A percentile compares a stretch with the other conserved stretches of the same genome.
phyloP scores from a whole-genome alignment of 2,329 filamentous ascomycete genomes.

The Lasiodiplodia hormozganensis region DNA sequence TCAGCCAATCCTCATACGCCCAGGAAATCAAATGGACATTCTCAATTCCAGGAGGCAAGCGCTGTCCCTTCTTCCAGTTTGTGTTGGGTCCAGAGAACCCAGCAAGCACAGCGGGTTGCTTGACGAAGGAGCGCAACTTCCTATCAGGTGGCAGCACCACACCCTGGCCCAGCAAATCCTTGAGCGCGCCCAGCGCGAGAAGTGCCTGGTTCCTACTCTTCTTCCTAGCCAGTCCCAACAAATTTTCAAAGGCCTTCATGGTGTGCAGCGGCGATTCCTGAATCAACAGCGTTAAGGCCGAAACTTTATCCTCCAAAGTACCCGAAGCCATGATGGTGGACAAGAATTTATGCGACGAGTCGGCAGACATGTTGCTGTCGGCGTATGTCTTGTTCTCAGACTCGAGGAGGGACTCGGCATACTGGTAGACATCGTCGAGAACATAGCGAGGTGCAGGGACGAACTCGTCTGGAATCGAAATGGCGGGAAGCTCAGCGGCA shows the following conservation, averaged over 20 bases:
- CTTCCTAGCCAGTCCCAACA: conserved; percentile 86
- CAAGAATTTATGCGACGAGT: conserved; percentile 93
- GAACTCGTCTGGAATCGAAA: conserved; percentile 56
- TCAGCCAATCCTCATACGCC: conserved; percentile 95
- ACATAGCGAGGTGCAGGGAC: conserved; percentile 58
- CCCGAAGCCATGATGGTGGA: conserved; percentile 96
- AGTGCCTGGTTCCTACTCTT: conserved; percentile 92
- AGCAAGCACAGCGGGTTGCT: conserved; percentile 77
- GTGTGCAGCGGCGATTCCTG: conserved; percentile 97
- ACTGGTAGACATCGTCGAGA: conserved; percentile 67
- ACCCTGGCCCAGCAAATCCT: conserved; percentile 92
- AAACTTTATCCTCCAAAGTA: conserved; percentile 96
- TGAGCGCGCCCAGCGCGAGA: conserved; percentile 88
- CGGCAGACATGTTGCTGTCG: conserved; percentile 73
- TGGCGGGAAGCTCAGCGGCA: conserved; percentile 61
- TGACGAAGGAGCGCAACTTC: conserved; percentile 78
- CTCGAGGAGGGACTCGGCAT: conserved; percentile 78
- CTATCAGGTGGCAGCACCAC: conserved; percentile 82
- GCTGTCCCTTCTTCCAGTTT: conserved; percentile 72
- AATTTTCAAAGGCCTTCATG: conserved; percentile 82
- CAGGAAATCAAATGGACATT: conserved; percentile 82
- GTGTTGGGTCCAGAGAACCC: conserved; percentile 69
- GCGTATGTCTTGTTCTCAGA: conserved; percentile 79
- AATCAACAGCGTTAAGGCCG: conserved; percentile 88
- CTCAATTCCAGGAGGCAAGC: conserved; percentile 75